Conservation (phyloP, 352 stramenopile species). For the Globisporangium alternatum region DNA sequence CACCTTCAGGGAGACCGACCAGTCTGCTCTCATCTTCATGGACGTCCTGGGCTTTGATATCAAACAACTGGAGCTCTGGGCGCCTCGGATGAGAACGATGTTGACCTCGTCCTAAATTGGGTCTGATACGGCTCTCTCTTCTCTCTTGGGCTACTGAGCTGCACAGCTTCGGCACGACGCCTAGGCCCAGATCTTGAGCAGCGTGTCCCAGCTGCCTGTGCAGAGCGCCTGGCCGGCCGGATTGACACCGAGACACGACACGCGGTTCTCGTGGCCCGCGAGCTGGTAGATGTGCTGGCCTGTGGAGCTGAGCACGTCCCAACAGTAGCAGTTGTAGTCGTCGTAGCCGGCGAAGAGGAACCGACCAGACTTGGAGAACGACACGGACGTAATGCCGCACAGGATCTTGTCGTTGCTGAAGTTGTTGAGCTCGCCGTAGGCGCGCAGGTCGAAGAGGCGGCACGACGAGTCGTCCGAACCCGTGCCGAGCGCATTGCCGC, state of each 20-base stretch:
- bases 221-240: slow-evolving; percentile 94
- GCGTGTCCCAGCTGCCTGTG: slow-evolving; percentile 98
- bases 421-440: slow-evolving; percentile 95
- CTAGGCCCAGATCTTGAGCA: slow-evolving; percentile 97
- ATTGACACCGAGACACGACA: slow-evolving; percentile 97
- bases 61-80: slow-evolving; percentile 1
- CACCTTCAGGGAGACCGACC: not conserved
- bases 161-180: not conserved
- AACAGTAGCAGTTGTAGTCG: slow-evolving; percentile 97
- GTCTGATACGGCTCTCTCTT: slow-evolving; percentile 1
- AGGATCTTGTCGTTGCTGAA: slow-evolving; percentile 97
- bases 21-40: not conserved
- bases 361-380: slow-evolving; percentile 93
- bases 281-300: slow-evolving; percentile 91
- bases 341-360: slow-evolving; percentile 98
- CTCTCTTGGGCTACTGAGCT: not conserved
- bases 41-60: not conserved
- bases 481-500: slow-evolving; percentile 93
- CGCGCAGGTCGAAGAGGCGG: slow-evolving; percentile 96
- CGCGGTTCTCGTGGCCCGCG: slow-evolving; percentile 94
- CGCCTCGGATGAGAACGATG: not conserved
- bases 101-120: not conserved
- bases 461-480: slow-evolving; percentile 97
- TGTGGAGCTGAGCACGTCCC: slow-evolving; percentile 93
- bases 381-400: slow-evolving; percentile 96